Evolutionary conservation across 2,329 filamentous ascomycete species (phyloP), one percentile per base, ranked within the genome.

Genomic region (Zymoseptoria crescenta): DNA sequence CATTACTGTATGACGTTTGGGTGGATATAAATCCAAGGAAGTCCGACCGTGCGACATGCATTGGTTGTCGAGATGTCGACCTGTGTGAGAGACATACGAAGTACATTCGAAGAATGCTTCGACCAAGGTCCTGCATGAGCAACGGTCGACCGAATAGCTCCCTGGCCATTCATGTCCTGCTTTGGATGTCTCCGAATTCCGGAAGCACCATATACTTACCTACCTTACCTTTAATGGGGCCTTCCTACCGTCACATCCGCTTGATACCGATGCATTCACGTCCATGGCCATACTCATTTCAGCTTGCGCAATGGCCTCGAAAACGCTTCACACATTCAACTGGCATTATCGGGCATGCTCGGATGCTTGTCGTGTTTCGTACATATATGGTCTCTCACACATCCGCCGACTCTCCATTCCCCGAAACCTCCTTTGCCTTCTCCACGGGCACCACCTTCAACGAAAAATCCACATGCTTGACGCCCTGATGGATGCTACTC

Each of bases 401-500:
- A 35, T 61, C 62, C 19, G 56, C 59, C 10, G 65, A 56, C 56
- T 68, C 64, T 20, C 65, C 67, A 41, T 61, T 61, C 16, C 65
- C 67, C 27, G 57, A 51, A 57, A 67, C 68, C n/a, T 62, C 65
- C 56, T 62, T 56, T 20, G 58, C 56, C 29, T 56, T 57, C 55
- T 63, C 70, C 65, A 77, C 79, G 0, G 78, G 78, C 48, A 80
- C 74, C 56, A 99, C 92, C 79, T 99, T 99, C 66, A 99, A 80
- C 4, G 92, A 96, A 73, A 96, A 97, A 74, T 99, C 94, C 52
- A 99, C 86, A 72, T 96, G 91, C 29, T 88, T 85, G 2, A 95
- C 91, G 2, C 94, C 93, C 77, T 99, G 94, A 71, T 99, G 94
- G 70, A 99, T 96, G 56, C 89, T 93, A 73, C 92, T 96, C 50